Evolutionary conservation across 2,329 filamentous ascomycete species (phyloP).

Genomic region (Exserohilum turcica): DNA sequence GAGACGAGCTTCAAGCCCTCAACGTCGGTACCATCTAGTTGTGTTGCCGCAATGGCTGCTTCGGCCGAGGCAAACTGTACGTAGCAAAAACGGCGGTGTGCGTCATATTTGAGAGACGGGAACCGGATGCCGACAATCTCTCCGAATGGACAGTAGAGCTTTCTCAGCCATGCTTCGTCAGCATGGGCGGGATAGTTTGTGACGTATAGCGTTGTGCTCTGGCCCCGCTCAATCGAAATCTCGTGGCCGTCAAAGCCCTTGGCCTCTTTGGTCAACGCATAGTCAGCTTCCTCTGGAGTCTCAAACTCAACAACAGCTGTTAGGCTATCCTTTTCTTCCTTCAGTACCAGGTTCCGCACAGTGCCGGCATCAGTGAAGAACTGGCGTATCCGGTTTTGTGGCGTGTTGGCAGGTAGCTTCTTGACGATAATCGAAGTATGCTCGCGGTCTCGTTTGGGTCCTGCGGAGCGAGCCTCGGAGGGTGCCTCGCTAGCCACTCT

Average conservation of each 20-base stretch:
- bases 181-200: slow-evolving; percentile 85
- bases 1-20: slow-evolving; percentile 71
- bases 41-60: slow-evolving; percentile 60
- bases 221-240: slow-evolving; percentile 75
- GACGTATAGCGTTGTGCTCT: slow-evolving; percentile 82
- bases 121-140: slow-evolving; percentile 85
- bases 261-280: slow-evolving; percentile 78
- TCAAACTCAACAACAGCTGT: slow-evolving; percentile 86
- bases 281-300: slow-evolving; percentile 76
- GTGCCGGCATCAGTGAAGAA: slow-evolving; percentile 92
- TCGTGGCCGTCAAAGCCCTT: slow-evolving; percentile 76
- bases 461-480: slow-evolving; percentile 34
- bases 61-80: slow-evolving; percentile 74
- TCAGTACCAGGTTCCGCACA: slow-evolving; percentile 75
- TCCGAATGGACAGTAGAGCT: slow-evolving; percentile 72
- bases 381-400: slow-evolving; percentile 75
- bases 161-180: slow-evolving; percentile 71
- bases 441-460: slow-evolving; percentile 81
- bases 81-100: slow-evolving; percentile 92
- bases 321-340: slow-evolving; percentile 64
- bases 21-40: slow-evolving; percentile 72
- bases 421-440: slow-evolving; percentile 83
- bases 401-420: slow-evolving; percentile 72
- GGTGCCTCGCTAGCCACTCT: slow-evolving; percentile 44
- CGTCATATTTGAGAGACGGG: slow-evolving; percentile 88